Evolutionary conservation across 495 filamentous ascomycete species (phyloP).

Genomic region (Amniculicola lignicola): DNA sequence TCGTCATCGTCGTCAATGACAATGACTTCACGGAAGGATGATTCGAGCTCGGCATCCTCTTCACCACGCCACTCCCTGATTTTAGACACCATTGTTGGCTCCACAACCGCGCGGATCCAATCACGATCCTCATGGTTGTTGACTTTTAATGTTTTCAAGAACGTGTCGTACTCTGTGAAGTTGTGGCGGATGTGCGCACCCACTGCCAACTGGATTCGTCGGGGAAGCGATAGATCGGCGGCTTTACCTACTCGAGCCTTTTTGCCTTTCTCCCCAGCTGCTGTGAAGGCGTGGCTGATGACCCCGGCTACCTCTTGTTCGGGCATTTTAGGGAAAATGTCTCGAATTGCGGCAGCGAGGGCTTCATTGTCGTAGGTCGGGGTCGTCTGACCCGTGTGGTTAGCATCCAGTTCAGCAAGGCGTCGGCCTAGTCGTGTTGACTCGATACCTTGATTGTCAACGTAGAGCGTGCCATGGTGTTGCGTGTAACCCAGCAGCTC

Average conservation of each 20-base stretch:
- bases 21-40: slow-evolving; percentile 77
- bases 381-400: too few relatives aligned
- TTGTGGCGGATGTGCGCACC: slow-evolving; percentile 81
- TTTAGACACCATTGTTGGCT: slow-evolving; percentile 65
- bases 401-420: too few relatives aligned
- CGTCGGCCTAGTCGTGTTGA: too few relatives aligned
- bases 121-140: not conserved
- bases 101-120: slow-evolving; percentile 58
- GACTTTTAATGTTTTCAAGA: slow-evolving; percentile 55
- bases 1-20: slow-evolving; percentile 79
- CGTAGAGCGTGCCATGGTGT: too few relatives aligned
- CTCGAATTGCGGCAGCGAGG: slow-evolving; percentile 68
- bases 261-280: slow-evolving; percentile 37
- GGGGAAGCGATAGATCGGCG: slow-evolving; percentile 61
- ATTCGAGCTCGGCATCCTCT: slow-evolving; percentile 74
- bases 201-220: slow-evolving; percentile 77
- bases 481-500: too few relatives aligned
- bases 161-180: slow-evolving; percentile 81
- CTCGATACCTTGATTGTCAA: too few relatives aligned
- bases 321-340: slow-evolving; percentile 85
- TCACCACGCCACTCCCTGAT: slow-evolving; percentile 86
- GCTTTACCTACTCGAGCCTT: slow-evolving; percentile 76
- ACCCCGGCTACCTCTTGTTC: slow-evolving; percentile 72
- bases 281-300: slow-evolving; percentile 74
- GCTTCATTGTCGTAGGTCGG: too few relatives aligned